Conservation (phyloP, 2,329 filamentous ascomycete genomes). For the Cercospora citrullina region DNA sequence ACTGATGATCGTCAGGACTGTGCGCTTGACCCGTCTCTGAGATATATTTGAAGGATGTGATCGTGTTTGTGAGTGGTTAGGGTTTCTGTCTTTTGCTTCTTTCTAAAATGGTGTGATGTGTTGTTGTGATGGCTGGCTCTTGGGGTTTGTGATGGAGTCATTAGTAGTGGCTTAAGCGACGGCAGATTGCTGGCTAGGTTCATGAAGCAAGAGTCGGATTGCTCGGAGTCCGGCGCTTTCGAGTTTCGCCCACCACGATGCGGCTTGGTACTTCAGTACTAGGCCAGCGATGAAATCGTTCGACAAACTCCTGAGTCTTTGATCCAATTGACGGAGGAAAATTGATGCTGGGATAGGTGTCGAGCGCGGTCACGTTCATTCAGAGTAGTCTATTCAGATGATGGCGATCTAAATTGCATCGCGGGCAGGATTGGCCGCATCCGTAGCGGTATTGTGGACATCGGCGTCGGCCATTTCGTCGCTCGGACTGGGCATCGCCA, state of each 20-base stretch:
- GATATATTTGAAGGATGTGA: neutral
- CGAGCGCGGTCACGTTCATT: neutral
- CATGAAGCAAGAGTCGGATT: neutral
- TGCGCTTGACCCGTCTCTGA: neutral
- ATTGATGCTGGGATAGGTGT: neutral
- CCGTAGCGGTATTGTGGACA: neutral
- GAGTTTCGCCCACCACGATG: neutral
- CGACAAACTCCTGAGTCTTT: neutral
- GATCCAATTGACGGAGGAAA: neutral
- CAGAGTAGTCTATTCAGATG: neutral
- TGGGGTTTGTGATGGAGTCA: neutral
- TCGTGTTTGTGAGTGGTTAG: neutral
- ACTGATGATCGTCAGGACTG: neutral
- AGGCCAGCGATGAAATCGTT: neutral
- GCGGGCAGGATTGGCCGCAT: neutral
- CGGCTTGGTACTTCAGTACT: neutral
- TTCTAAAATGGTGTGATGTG: neutral
- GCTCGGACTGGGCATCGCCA: neutral
- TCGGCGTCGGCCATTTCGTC: neutral
- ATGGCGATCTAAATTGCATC: neutral
- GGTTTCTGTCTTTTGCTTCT: neutral
- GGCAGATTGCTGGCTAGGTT: neutral
- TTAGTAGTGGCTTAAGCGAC: neutral
- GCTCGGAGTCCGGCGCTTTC: neutral
- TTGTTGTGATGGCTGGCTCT: neutral